Evolutionary conservation across 2,329 filamentous ascomycete genomes (phyloP), one percentile per base, ranked within the genome.

Genomic region (Purpureocillium takamizusanense): DNA sequence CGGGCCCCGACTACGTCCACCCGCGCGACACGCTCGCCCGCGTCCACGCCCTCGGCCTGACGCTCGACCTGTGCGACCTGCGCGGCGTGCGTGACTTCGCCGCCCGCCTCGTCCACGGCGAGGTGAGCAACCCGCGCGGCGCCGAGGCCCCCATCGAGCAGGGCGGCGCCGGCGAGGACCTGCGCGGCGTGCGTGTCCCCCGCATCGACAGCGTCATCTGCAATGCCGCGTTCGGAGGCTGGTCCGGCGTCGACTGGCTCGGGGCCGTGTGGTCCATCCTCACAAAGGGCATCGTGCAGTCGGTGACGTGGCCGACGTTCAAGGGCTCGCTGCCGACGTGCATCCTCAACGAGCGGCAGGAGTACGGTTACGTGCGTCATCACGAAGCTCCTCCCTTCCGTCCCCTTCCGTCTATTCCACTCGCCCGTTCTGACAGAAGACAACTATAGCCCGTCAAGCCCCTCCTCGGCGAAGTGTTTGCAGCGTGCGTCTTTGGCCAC

Each of bases 401-500:
- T 18, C 33, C 13, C 33, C 13, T 33, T 35, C 13, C 6, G 5
- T 30, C 6, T 13, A 30, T 12, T 12, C 7, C 33, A 16, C 17
- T 17, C 29, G 17, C 21, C 11, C 9, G 33, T 37, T 31, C 37
- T 41, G 14, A 37, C 16, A 7, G 12, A 6, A 28, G 25, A 28
- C 25, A 12, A 12, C 12, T 12, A 27, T 7, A 88, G 54, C 63
- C 72, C 12, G 54, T 59, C 3, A 55, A 59, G 44, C 79, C 82
- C 1, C 63, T 67, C 5, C 65, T 98, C 1, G 89, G 87, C 3
- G 73, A 86, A 48, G 78, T 95, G 14, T 98, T 97, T 57, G 83
- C 82, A 56, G 83, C 90, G 36, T 97, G 97, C 55, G 74, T 95
- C 23, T 97, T 98, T 55, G 92, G 92, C 0, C 92, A 98, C 64